Evolutionary conservation across 1,284 basidiomycete genomes (phyloP), one percentile per base, ranked within the genome.

Genomic region (Cerioporus squamosus): DNA sequence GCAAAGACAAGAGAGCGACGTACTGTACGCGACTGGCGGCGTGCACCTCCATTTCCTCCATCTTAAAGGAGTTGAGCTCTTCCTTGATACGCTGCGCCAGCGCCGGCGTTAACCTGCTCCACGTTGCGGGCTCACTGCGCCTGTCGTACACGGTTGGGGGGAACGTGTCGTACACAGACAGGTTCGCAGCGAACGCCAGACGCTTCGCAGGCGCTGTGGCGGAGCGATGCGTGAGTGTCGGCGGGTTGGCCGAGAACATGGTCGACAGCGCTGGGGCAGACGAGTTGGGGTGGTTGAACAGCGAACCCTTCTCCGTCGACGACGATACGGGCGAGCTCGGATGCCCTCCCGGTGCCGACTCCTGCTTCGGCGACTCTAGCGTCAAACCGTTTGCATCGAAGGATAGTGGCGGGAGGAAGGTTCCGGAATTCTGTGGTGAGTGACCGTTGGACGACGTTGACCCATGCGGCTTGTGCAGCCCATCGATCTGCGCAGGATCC

Each of bases 1-100:
- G n/a, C 31, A 40, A 15, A 38, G 6, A 44, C 17, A 20, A 61
- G 49, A 42, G 63, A 57, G 40, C 78, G n/a, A 75, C 90, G 67
- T 73, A 93, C 91, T 96, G 89, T 69, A 91, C 85, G 73, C 93
- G 86, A 75, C 92, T 94, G 48, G 89, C 79, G 63, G 91, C 89
- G 75, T 97, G 95, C 60, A 98, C 94, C 71, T 95, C 93, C 95
- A 98, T 97, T 79, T 96, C 93, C 77, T 97, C 95, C 91, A 97
- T 94, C 82, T 97, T 97, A 79, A 92, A 97, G 61, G 93, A 94
- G 77, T 97, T 96, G 46, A 97, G 80, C 79, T 96, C 94, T 76
- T 96, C 94, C 81, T 98, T 98, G 76, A 98, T 98, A 64, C 91
- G 83, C 81, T 97, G 93, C 44, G 97, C 97, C 68, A 98, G 79